A percentile compares a stretch with the other conserved stretches of the same genome.
Evolutionary conservation across 2,329 filamentous ascomycete species (phyloP).

Genomic region (Xylariaceae sp.): DNA sequence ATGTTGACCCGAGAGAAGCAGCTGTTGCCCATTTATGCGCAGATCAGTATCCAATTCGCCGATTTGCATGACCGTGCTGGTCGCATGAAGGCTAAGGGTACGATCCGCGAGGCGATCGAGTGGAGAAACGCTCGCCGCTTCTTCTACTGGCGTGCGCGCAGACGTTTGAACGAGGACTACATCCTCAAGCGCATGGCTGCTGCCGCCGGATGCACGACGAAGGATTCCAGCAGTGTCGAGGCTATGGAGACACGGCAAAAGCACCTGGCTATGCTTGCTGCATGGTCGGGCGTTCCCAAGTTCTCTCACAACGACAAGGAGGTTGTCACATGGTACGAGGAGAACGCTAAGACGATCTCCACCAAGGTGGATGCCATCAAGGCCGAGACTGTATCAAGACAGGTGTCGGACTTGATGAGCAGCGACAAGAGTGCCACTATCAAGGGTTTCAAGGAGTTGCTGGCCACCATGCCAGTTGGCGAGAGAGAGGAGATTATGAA

Average conservation of each 20-base stretch:
- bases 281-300: constrained; percentile 73
- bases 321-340: constrained; percentile 93
- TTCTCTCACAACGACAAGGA: constrained; percentile 75
- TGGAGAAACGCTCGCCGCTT: constrained; percentile 90
- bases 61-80: constrained; percentile 95
- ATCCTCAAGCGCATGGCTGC: constrained; percentile 81
- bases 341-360: constrained; percentile 77
- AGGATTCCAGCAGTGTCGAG: constrained; percentile 30
- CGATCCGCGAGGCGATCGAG: constrained; percentile 75
- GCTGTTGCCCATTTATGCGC: constrained; percentile 85
- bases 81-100: constrained; percentile 96
- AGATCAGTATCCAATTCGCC: constrained; percentile 94
- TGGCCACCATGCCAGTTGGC: constrained; percentile 79
- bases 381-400: constrained; percentile 57
- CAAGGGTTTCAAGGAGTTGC: constrained; percentile 79
- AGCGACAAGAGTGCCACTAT: constrained; percentile 61
- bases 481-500: constrained; percentile 81
- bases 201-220: constrained; percentile 34
- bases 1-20: constrained; percentile 82
- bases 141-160: constrained; percentile 99
- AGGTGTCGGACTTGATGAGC: constrained; percentile 43
- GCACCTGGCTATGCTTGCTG: constrained; percentile 70
- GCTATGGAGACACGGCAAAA: constrained; percentile 51
- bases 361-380: constrained; percentile 82
- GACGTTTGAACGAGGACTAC: constrained; percentile 94